Percentiles rank a stretch among this genome's conserved stretches.
Conservation (phyloP, 1,284 basidiomycete genomes). For the Sanguinoderma infundibulare region DNA sequence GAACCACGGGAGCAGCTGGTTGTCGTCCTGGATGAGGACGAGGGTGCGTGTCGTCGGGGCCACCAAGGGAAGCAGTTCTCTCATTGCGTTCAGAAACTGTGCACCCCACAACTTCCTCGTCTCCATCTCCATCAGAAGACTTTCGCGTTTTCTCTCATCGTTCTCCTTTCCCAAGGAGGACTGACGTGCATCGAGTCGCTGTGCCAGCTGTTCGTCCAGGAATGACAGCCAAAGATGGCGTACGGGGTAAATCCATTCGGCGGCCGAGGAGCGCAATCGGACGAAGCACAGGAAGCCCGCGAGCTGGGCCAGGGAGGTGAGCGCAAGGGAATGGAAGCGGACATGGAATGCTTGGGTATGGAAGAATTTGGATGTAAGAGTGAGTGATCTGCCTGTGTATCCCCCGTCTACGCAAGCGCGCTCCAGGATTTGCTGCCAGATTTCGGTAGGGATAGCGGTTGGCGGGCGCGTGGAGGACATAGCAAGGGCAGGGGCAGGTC, state of each 20-base stretch:
- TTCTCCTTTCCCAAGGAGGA: no score
- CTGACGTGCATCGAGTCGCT: neutral
- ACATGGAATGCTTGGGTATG: neutral
- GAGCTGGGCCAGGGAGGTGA: conserved; percentile 1
- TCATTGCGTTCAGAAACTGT: neutral
- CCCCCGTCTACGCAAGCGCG: conserved; percentile 12
- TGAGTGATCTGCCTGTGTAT: conserved; percentile 12
- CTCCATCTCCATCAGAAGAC: neutral
- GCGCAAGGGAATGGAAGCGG: conserved; percentile 5
- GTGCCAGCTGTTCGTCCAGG: neutral
- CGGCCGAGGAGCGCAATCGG: neutral
- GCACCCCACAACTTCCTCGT: neutral
- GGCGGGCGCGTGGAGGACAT: no score
- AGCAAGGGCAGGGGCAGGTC: no score
- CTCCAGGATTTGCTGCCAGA: conserved; percentile 8
- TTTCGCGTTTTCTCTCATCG: no score
- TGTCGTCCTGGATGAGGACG: neutral
- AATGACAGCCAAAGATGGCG: conserved; percentile 3
- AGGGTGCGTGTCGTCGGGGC: neutral
- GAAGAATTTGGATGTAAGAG: conserved; percentile 12
- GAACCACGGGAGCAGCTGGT: neutral
- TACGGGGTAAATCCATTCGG: neutral
- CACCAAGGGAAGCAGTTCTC: neutral
- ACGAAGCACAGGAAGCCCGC: conserved; percentile 1
- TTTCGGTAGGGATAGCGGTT: conserved; percentile 11